Percentiles rank a stretch among this genome's conserved stretches.
phyloP scores from a whole-genome alignment of 2,329 filamentous ascomycete species.

The Cladophialophora bantiana region DNA sequence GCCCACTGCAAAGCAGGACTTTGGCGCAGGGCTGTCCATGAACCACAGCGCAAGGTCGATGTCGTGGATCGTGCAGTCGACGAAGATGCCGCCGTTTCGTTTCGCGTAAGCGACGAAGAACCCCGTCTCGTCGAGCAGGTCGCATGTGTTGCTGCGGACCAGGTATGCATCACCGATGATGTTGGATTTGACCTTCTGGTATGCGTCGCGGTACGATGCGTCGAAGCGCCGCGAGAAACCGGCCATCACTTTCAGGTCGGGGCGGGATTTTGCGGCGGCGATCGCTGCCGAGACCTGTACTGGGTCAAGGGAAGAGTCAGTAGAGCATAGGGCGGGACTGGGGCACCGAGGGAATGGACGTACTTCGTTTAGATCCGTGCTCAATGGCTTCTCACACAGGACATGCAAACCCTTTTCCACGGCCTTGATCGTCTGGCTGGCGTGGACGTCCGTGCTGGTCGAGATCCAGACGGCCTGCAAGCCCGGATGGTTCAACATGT shows the following conservation, averaged over 20 bases:
- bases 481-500: constrained; percentile 62
- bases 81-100: constrained; percentile 72
- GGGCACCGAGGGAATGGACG: constrained; percentile 40
- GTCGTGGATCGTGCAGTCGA: constrained; percentile 74
- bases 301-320: not conserved
- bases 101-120: constrained; percentile 75
- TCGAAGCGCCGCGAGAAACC: constrained; percentile 73
- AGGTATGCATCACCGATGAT: constrained; percentile 66
- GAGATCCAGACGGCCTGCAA: constrained; percentile 64
- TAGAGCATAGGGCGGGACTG: constrained; percentile 37
- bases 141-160: constrained; percentile 70
- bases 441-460: constrained; percentile 63
- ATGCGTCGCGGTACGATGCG: constrained; percentile 68
- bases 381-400: constrained; percentile 62
- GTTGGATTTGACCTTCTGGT: constrained; percentile 60
- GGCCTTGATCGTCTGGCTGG: constrained; percentile 64
- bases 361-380: constrained; percentile 66
- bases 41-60: constrained; percentile 72
- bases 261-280: constrained; percentile 57
- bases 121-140: constrained; percentile 68
- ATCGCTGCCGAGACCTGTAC: constrained; percentile 55
- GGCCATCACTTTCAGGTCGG: constrained; percentile 70
- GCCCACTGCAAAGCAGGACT: constrained; percentile 44
- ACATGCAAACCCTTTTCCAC: constrained; percentile 63
- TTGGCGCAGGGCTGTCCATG: constrained; percentile 56